Base-by-base conservation (phyloP, 495 filamentous ascomycete genomes). In the Aspergillus leporis region DNA sequence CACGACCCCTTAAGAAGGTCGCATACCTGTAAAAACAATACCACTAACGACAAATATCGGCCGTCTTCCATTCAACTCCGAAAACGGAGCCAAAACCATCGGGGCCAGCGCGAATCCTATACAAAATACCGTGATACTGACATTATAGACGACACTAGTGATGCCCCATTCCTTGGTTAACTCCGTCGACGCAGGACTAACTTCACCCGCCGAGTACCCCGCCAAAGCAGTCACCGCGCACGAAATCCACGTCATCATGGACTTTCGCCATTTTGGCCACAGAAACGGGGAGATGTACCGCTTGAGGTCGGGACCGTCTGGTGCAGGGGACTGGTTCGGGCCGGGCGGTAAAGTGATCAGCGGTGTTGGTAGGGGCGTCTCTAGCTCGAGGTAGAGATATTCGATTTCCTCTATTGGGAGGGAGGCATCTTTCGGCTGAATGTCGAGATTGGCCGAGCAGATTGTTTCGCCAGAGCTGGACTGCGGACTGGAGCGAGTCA, bases 31-130 rank as follows among this genome's bases (percentile, higher is more conserved):
- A 58, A 85, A 94, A 16, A 96, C 56, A 41, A 89, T 62, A 0
- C 91, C 91, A 40, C 90, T 86, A 0, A 75, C 80, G 45, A 91
- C 79, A 60, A 96, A 95, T 22, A 96, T 88, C 0, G 91, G 90
- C 58, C 88, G 83, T 7, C 92, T 83, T 0, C 92, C 92, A 64
- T 90, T 87, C 63, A 97, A 86, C 76, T 97, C 93, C 1, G 89
- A 92, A 60, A 98, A 89, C 0, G 93, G 93, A 0, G 93, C 93
- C 0, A 97, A 80, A 10, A 93, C 77, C 91, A 98, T 96, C 0
- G 93, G 93, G 0, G 92, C 90, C 45, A 92, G 66, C 0, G 80
- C 91, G 66, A 98, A 97, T 9, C 93, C 93, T 30, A 81, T 64
- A 38, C 90, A 92, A 71, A 95, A 98, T 3, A 85, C 80, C 0